phyloP scores from a whole-genome alignment of 176 grass and related monocot genomes.

The Pontederia crassipes region DNA sequence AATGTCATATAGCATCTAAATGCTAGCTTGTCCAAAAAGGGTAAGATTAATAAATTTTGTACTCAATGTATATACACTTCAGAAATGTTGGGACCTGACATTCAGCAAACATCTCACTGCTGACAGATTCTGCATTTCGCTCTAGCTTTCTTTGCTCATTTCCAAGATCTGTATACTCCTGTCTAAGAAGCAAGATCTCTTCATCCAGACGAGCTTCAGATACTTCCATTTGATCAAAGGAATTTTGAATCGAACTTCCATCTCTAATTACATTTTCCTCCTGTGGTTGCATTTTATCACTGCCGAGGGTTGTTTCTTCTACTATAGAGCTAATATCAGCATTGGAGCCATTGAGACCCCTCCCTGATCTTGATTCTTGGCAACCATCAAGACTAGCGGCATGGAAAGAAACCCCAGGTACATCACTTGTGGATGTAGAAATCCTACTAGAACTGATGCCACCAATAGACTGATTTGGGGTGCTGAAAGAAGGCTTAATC shows the following conservation, averaged over 20 bases:
- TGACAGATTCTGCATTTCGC: conserved; percentile 84
- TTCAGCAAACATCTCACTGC: conserved; percentile 93
- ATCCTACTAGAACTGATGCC: not conserved
- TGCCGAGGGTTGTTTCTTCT: conserved; percentile 13
- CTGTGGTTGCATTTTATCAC: conserved; percentile 2
- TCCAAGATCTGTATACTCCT: conserved; percentile 72
- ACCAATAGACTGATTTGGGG: not conserved
- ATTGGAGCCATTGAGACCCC: not conserved
- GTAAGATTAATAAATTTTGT: too few species aligned
- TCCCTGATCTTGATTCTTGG: conserved; percentile 20
- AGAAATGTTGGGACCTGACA: conserved; percentile 48
- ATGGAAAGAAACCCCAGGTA: conserved; percentile 23
- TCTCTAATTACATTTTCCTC: conserved; percentile 3
- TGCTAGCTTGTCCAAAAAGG: too few species aligned
- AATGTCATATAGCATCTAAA: too few species aligned
- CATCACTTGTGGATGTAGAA: not conserved
- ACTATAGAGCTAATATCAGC: conserved; percentile 24
- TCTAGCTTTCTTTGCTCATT: conserved; percentile 73
- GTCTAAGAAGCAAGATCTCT: conserved; percentile 68
- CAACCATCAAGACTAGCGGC: conserved; percentile 8
- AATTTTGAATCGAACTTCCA: conserved; percentile 7
- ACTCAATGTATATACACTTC: too few species aligned
- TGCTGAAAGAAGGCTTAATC: not conserved
- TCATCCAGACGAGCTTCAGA: conserved; percentile 57
- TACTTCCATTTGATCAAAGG: conserved; percentile 23